Percentiles rank a stretch among this genome's conserved stretches.
Evolutionary conservation across 352 stramenopile genomes (phyloP).

Genomic region (Phytophthora vignae): DNA sequence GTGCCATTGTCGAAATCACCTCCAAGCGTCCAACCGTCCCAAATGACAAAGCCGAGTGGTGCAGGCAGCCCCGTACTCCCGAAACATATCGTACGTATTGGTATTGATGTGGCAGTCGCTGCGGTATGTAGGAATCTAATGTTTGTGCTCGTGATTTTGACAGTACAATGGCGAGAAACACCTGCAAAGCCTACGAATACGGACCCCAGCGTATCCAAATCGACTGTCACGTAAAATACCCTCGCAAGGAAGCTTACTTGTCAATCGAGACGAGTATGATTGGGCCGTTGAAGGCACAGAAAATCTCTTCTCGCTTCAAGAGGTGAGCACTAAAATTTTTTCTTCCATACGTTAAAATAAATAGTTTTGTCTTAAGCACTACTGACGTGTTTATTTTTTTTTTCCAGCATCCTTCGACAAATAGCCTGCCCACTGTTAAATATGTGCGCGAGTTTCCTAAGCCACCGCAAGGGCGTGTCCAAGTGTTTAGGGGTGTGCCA

Average conservation of each 20-base stretch:
- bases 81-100: slow-evolving; percentile 36
- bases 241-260: slow-evolving; percentile 11
- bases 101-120: background rate
- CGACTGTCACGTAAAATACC: slow-evolving; percentile 36
- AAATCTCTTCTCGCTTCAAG: slow-evolving; percentile 39
- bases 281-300: slow-evolving; percentile 4
- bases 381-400: background rate
- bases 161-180: slow-evolving; percentile 43
- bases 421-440: slow-evolving; percentile 32
- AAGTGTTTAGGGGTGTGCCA: slow-evolving; percentile 24
- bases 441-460: slow-evolving; percentile 65
- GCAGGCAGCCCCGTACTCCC: slow-evolving; percentile 26
- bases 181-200: slow-evolving; percentile 41
- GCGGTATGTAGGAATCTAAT: background rate
- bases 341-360: background rate
- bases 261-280: slow-evolving; percentile 8
- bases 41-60: background rate
- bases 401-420: background rate
- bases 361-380: background rate
- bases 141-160: background rate
- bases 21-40: background rate
- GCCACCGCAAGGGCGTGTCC: slow-evolving; percentile 43
- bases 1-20: background rate
- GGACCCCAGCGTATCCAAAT: slow-evolving; percentile 45
- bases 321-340: slow-evolving; percentile 15